A percentile compares a stretch with the other conserved stretches of the same genome.
These are phyloP conservation scores for Millerozyma acaciae DNA, from an alignment of 805 yeast genomes.

Conservation along the genomic window DNA sequence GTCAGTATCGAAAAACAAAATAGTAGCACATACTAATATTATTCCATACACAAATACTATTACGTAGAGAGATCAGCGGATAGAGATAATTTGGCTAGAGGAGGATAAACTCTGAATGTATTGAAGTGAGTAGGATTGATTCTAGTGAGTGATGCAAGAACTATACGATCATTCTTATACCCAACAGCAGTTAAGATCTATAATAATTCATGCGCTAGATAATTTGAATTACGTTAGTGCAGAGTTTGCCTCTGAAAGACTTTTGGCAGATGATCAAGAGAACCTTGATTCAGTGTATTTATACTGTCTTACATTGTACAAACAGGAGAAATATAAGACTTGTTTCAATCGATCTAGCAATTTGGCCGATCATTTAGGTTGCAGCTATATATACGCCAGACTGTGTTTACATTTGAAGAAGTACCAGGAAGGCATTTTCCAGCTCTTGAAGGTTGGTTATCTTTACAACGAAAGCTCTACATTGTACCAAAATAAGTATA, in stretches of 20 bases:
- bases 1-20: too few relatives aligned
- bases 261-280: slow-evolving; percentile 58
- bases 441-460: slow-evolving; percentile 25
- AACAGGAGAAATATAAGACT: slow-evolving; percentile 55
- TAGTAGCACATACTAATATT: too few relatives aligned
- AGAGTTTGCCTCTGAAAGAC: slow-evolving; percentile 79
- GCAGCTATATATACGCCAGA: slow-evolving; percentile 70
- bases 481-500: slow-evolving; percentile 1
- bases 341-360: slow-evolving; percentile 47
- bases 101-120: neutral
- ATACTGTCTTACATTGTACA: slow-evolving; percentile 63
- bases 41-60: too few relatives aligned
- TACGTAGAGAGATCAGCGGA: neutral
- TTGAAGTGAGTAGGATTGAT: neutral
- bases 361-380: slow-evolving; percentile 57
- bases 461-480: slow-evolving; percentile 23
- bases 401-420: slow-evolving; percentile 55
- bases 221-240: slow-evolving; percentile 70
- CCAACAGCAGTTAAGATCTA: slow-evolving; percentile 48
- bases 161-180: slow-evolving; percentile 9
- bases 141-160: slow-evolving; percentile 7
- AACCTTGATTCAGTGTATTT: slow-evolving; percentile 62
- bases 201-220: slow-evolving; percentile 68
- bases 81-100: neutral
- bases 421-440: slow-evolving; percentile 60